Percentiles rank a stretch among this genome's conserved stretches.
These are phyloP conservation scores for Aspergillus sp. DNA, from an alignment of 2,329 filamentous ascomycete species.

Conservation along the genomic window DNA sequence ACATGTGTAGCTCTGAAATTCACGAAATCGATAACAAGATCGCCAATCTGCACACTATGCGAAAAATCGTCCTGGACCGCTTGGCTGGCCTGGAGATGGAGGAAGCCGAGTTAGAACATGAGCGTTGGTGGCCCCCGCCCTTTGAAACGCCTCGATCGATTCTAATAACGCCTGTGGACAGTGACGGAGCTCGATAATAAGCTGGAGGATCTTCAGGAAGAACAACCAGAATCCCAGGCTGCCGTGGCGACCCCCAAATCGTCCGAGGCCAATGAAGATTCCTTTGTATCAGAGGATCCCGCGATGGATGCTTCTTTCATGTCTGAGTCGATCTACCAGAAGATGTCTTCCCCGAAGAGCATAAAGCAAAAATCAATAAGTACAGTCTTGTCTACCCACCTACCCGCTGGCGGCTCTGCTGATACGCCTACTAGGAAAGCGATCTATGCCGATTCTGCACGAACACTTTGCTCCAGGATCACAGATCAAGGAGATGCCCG, in stretches of 20 bases:
- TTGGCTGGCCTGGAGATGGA: constrained; percentile 85
- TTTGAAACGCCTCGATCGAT: neutral
- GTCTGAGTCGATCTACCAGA: constrained; percentile 97
- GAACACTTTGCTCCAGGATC: constrained; percentile 92
- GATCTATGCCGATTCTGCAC: constrained; percentile 90
- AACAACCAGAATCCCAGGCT: constrained; percentile 29
- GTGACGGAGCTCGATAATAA: constrained; percentile 60
- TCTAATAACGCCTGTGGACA: constrained; percentile 19
- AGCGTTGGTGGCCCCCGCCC: constrained; percentile 56
- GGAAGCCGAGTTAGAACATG: constrained; percentile 84
- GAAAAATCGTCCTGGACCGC: constrained; percentile 84
- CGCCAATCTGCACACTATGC: constrained; percentile 86
- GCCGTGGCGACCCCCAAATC: constrained; percentile 34
- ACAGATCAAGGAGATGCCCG: constrained; percentile 80
- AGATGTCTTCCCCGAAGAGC: constrained; percentile 66
- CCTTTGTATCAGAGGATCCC: constrained; percentile 54
- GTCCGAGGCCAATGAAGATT: constrained; percentile 40
- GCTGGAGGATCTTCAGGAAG: constrained; percentile 62
- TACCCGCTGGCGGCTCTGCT: constrained; percentile 4
- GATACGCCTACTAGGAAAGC: constrained; percentile 51
- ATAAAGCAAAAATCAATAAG: constrained; percentile 47
- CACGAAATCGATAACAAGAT: constrained; percentile 97
- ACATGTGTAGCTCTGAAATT: constrained; percentile 96
- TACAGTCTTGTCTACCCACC: constrained; percentile 18
- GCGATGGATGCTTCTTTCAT: constrained; percentile 69